Percentiles rank a stretch among this genome's conserved stretches.
Evolutionary conservation across 495 filamentous ascomycete genomes (phyloP).

Genomic region (Neurospora sp.): DNA sequence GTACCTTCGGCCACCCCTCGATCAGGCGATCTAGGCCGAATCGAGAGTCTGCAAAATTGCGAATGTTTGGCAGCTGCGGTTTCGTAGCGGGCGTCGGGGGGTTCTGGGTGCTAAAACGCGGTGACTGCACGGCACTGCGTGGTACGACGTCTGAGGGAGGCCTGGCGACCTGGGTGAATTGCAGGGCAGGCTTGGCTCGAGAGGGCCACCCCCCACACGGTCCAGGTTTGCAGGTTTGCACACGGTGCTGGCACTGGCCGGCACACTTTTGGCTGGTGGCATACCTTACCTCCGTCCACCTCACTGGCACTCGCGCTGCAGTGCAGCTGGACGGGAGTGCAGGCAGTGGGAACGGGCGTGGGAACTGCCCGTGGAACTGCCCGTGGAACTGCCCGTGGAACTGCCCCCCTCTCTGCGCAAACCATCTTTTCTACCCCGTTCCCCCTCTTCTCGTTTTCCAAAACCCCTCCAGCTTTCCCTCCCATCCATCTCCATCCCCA

Average conservation of each 20-base stretch:
- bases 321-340: neutral
- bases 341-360: neutral
- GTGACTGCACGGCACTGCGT: conserved; percentile 5
- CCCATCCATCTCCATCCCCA: conserved; percentile 3
- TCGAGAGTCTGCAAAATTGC: conserved; percentile 19
- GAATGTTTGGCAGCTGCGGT: conserved; percentile 3
- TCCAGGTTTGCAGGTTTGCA: neutral
- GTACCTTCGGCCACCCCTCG: neutral
- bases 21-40: conserved; percentile 7
- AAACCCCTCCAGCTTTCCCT: conserved; percentile 22
- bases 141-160: neutral
- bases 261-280: neutral
- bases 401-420: conserved; percentile 13
- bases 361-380: conserved; percentile 2
- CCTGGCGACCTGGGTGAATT: neutral
- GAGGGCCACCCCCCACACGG: conserved; percentile 13
- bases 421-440: conserved; percentile 24
- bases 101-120: conserved; percentile 5
- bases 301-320: conserved; percentile 1
- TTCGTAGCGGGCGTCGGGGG: neutral
- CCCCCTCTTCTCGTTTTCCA: conserved; percentile 20
- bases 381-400: conserved; percentile 9
- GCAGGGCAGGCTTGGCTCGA: neutral
- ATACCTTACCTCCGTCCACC: neutral
- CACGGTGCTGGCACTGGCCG: conserved; percentile 1